A percentile compares a stretch with the other conserved stretches of the same genome.
These are phyloP conservation scores for Trichophyton verrucosum DNA, from an alignment of 2,329 filamentous ascomycete genomes.

Conservation along the genomic window DNA sequence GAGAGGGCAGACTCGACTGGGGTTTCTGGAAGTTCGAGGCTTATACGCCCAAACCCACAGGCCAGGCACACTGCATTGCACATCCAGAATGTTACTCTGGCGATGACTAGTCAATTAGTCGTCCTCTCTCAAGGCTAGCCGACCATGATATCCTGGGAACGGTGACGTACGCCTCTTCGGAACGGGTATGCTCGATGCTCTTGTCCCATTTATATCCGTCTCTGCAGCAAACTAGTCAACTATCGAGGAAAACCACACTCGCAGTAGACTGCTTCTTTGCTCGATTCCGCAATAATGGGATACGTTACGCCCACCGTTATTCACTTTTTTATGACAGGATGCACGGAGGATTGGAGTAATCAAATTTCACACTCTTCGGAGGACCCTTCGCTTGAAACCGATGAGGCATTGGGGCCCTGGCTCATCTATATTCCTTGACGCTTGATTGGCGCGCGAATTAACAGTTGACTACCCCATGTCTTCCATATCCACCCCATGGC, in stretches of 20 bases:
- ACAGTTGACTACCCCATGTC: background rate
- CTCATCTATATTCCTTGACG: background rate
- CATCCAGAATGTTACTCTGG: background rate
- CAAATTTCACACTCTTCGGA: background rate
- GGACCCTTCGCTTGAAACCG: constrained; percentile 1
- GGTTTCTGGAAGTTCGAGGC: background rate
- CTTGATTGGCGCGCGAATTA: background rate
- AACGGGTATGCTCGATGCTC: background rate
- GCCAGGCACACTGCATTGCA: background rate
- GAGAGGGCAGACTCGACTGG: background rate
- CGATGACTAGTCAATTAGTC: background rate
- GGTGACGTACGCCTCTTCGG: background rate
- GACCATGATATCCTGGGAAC: background rate
- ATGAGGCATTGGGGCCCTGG: background rate
- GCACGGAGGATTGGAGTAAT: background rate
- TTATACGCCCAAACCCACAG: background rate
- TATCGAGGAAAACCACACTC: background rate
- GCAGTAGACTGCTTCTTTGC: background rate
- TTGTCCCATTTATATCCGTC: constrained; percentile 3
- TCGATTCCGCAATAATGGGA: background rate
- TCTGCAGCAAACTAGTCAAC: background rate
- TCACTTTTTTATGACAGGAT: background rate
- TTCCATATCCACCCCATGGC: background rate
- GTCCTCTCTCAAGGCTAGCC: background rate
- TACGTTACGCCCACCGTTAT: background rate